These are phyloP conservation scores for Boletus rubropictus DNA, from an alignment of 768 basidiomycete genomes.

Conservation along the genomic window DNA sequence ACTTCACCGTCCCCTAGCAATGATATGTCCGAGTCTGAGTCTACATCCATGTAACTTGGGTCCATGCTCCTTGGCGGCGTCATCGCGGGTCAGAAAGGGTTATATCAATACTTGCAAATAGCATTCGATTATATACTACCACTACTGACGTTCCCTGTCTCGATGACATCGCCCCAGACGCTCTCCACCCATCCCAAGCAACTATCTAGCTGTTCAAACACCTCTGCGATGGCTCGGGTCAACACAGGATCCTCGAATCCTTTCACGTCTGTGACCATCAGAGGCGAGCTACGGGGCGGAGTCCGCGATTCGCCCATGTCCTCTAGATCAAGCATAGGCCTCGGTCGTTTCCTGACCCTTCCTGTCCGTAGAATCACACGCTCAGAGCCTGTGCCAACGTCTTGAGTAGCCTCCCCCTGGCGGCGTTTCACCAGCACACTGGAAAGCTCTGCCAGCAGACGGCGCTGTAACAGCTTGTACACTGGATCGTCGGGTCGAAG, in stretches of 20 bases:
- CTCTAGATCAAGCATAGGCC: slow-evolving; percentile 22
- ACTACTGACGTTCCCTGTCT: slow-evolving; percentile 4
- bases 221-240: slow-evolving; percentile 37
- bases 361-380: slow-evolving; percentile 33
- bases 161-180: slow-evolving; percentile 48
- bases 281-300: neutral
- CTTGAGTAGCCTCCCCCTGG: slow-evolving; percentile 2
- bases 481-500: slow-evolving; percentile 60
- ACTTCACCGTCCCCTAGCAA: slow-evolving; percentile 44
- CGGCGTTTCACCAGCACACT: slow-evolving; percentile 23
- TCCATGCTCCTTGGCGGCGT: slow-evolving; percentile 25
- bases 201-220: slow-evolving; percentile 34
- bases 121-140: neutral
- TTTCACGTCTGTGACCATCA: slow-evolving; percentile 35
- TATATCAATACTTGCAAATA: neutral
- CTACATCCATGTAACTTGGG: slow-evolving; percentile 45
- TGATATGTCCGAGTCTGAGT: slow-evolving; percentile 71
- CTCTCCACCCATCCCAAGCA: slow-evolving; percentile 50
- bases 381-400: neutral
- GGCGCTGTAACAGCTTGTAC: slow-evolving; percentile 55
- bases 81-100: slow-evolving; percentile 19
- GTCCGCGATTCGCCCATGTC: slow-evolving; percentile 13
- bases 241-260: slow-evolving; percentile 67
- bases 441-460: slow-evolving; percentile 43
- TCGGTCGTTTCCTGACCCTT: slow-evolving; percentile 22